These are phyloP conservation scores for Fusarium caatingaense DNA, from an alignment of 2,329 filamentous ascomycete genomes.

Conservation along the genomic window DNA sequence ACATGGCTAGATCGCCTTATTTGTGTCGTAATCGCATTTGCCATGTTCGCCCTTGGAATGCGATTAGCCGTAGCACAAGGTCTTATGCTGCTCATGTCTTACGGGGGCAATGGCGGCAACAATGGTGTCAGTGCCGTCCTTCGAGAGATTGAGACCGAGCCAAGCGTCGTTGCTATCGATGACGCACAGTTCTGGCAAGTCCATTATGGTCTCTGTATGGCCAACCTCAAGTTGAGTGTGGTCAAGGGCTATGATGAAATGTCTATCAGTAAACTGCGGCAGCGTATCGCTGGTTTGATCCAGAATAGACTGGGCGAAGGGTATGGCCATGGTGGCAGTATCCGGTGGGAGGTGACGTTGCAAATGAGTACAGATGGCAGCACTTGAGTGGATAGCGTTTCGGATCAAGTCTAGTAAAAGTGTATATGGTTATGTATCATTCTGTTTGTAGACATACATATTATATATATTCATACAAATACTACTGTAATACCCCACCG, in stretches of 20 bases:
- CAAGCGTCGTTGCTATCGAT: constrained; percentile 79
- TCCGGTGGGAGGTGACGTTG: constrained; percentile 93
- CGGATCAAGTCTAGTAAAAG: background rate
- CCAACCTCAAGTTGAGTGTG: constrained; percentile 86
- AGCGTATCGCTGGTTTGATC: constrained; percentile 80
- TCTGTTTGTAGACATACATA: background rate
- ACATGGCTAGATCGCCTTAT: constrained; percentile 85
- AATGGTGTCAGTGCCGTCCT: constrained; percentile 77
- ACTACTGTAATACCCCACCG: background rate
- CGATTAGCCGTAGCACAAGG: constrained; percentile 88
- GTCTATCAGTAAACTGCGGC: constrained; percentile 76
- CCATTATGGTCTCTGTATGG: constrained; percentile 96
- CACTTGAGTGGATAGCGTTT: constrained; percentile 21
- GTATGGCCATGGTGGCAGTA: constrained; percentile 80
- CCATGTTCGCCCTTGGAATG: constrained; percentile 89
- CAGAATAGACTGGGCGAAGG: constrained; percentile 88
- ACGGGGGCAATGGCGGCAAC: constrained; percentile 58
- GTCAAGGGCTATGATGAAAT: constrained; percentile 73
- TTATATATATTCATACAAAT: background rate
- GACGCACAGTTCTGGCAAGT: constrained; percentile 99
- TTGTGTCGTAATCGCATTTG: constrained; percentile 81
- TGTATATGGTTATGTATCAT: background rate
- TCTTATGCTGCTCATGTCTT: constrained; percentile 96
- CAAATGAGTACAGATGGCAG: constrained; percentile 69
- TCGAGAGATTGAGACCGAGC: constrained; percentile 84